phyloP scores from a whole-genome alignment of 2,329 filamentous ascomycete genomes.

The Neofusicoccum laricinum region DNA sequence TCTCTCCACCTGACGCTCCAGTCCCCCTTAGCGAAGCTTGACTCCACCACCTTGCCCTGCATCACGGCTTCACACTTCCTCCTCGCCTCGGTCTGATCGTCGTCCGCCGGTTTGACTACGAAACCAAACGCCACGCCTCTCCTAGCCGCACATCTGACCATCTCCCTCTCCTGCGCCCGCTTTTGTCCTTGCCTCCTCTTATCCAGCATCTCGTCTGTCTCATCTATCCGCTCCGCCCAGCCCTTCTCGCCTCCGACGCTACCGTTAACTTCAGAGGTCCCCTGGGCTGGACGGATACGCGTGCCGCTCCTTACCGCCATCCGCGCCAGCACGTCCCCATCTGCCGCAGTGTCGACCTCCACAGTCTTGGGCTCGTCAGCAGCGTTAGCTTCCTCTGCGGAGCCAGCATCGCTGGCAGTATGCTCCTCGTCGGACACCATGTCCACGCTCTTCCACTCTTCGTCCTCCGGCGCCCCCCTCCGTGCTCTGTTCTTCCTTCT shows the following conservation, averaged over 20 bases:
- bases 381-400: not conserved
- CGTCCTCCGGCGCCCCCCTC: conserved; percentile 37
- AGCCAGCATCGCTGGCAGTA: conserved; percentile 7
- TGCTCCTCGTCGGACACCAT: conserved; percentile 36
- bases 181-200: conserved; percentile 51
- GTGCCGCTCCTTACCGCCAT: conserved; percentile 20
- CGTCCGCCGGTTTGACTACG: conserved; percentile 21
- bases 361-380: not conserved
- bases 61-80: conserved; percentile 59
- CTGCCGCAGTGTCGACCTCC: not conserved
- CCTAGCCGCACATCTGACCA: conserved; percentile 62
- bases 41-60: conserved; percentile 57
- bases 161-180: conserved; percentile 51
- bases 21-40: conserved; percentile 60
- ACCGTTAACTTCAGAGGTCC: conserved; percentile 53
- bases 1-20: conserved; percentile 60
- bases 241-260: conserved; percentile 57
- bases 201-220: conserved; percentile 51
- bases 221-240: conserved; percentile 50
- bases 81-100: conserved; percentile 24
- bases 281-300: conserved; percentile 39
- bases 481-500: conserved; percentile 46
- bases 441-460: conserved; percentile 45
- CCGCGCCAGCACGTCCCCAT: conserved; percentile 19
- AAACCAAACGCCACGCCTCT: conserved; percentile 58